These are phyloP conservation scores for Citrullus colocynthis DNA, from an alignment of 306 rosid genomes.

Conservation along the genomic window DNA sequence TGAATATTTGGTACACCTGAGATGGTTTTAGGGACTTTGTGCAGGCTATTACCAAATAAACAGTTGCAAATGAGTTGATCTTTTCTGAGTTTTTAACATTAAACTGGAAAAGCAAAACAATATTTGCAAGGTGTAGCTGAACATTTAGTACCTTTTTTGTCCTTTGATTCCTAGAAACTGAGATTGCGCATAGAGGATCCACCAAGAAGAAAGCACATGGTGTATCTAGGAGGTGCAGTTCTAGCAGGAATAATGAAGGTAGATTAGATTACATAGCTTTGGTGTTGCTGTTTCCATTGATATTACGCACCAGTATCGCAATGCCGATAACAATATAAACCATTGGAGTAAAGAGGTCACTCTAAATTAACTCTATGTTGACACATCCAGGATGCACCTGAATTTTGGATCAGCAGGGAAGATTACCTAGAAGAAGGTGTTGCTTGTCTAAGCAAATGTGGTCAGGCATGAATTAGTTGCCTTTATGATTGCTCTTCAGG, in stretches of 20 bases:
- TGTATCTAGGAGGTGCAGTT: constrained; percentile 98
- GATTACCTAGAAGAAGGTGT: constrained; percentile 96
- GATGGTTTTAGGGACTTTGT: neutral
- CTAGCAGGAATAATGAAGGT: constrained; percentile 99
- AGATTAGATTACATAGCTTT: constrained; percentile 14
- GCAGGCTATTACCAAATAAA: too few species aligned
- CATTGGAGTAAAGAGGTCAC: neutral
- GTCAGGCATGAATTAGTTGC: constrained; percentile 42
- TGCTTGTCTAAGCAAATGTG: constrained; percentile 76
- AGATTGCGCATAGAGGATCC: constrained; percentile 96
- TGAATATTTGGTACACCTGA: neutral
- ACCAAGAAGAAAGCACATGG: constrained; percentile 98
- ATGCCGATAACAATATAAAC: neutral
- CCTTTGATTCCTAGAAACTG: constrained; percentile 44
- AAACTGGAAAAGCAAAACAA: neutral
- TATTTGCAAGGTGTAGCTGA: neutral
- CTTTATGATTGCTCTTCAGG: neutral
- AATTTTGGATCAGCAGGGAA: constrained; percentile 94
- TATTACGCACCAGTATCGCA: neutral
- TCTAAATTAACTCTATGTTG: constrained; percentile 15
- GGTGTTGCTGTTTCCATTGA: neutral
- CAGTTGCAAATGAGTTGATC: neutral
- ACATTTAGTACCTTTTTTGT: neutral
- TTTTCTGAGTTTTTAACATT: neutral
- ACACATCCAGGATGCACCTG: constrained; percentile 80